Percentiles rank a stretch among this genome's conserved stretches.
Evolutionary conservation across 2,329 filamentous ascomycete genomes (phyloP).

Genomic region (Arachnomyces sp.): DNA sequence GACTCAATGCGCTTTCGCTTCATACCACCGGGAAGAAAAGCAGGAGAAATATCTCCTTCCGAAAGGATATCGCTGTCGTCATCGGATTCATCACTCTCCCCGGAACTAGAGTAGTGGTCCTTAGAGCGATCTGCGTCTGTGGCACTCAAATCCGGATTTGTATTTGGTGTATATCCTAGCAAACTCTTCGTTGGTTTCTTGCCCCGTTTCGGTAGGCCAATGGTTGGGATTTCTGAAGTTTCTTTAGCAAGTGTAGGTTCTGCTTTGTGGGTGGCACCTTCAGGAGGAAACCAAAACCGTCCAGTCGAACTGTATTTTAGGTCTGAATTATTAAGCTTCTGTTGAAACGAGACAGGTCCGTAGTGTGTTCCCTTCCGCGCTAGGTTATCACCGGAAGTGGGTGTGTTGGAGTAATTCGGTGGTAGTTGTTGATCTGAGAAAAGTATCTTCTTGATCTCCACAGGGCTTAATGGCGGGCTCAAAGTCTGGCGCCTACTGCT

Average conservation of each 20-base stretch:
- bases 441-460: conserved; percentile 38
- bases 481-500: conserved; percentile 20
- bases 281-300: conserved; percentile 34
- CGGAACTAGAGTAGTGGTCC: conserved; percentile 7
- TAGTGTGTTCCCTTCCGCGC: conserved; percentile 38
- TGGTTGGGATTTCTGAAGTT: conserved; percentile 27
- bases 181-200: conserved; percentile 3
- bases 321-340: conserved; percentile 40
- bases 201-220: conserved; percentile 27
- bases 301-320: conserved; percentile 46
- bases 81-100: conserved; percentile 16
- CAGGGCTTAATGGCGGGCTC: conserved; percentile 33
- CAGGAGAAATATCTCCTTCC: conserved; percentile 16
- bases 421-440: conserved; percentile 21
- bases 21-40: conserved; percentile 13
- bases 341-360: conserved; percentile 44
- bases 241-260: conserved; percentile 5
- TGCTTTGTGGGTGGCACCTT: conserved; percentile 4
- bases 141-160: conserved; percentile 1
- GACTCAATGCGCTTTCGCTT: conserved; percentile 31
- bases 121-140: conserved; percentile 3
- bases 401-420: background rate
- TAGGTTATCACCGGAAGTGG: no score
- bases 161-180: no score
- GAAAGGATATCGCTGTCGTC: conserved; percentile 13